A percentile compares a stretch with the other conserved stretches of the same genome.
Conservation (phyloP, 2,329 filamentous ascomycete genomes). For the Diaporthe sp. region DNA sequence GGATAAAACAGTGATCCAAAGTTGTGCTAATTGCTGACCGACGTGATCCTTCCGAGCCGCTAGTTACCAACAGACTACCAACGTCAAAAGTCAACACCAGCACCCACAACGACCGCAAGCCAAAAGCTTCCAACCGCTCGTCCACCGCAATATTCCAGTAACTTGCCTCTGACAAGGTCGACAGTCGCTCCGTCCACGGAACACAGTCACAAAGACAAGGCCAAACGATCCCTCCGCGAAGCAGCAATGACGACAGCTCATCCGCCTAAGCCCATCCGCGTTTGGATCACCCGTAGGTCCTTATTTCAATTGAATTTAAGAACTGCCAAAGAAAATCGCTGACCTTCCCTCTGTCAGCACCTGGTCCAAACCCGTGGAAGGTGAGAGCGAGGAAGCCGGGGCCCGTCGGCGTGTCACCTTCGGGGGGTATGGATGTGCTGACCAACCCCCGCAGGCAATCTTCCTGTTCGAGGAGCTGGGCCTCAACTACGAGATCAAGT, state of each 20-base stretch:
- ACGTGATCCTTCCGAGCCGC: too few species aligned
- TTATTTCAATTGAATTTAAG: not conserved
- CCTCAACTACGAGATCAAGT: slow-evolving; percentile 50
- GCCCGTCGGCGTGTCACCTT: not conserved
- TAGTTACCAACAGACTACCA: too few species aligned
- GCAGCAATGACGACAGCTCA: not conserved
- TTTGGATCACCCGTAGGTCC: slow-evolving; percentile 20
- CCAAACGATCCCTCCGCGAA: not conserved
- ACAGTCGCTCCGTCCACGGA: too few species aligned
- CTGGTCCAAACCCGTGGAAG: slow-evolving; percentile 30
- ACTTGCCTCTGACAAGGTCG: too few species aligned
- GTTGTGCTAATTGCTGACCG: not conserved
- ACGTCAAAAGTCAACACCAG: too few species aligned
- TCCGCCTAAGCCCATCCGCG: slow-evolving; percentile 1
- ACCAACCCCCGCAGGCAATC: slow-evolving; percentile 45
- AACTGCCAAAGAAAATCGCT: not conserved
- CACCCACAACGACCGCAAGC: too few species aligned
- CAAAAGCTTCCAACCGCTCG: too few species aligned
- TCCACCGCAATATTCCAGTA: rapidly evolving
- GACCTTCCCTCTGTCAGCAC: not conserved
- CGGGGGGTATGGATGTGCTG: slow-evolving; percentile 41
- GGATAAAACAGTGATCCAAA: not conserved
- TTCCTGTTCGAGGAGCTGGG: slow-evolving; percentile 54
- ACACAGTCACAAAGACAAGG: too few species aligned
- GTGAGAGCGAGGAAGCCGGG: not conserved